A percentile compares a stretch with the other conserved stretches of the same genome.
Evolutionary conservation across 2,329 filamentous ascomycete genomes (phyloP).

Genomic region (Xylaria sp.): DNA sequence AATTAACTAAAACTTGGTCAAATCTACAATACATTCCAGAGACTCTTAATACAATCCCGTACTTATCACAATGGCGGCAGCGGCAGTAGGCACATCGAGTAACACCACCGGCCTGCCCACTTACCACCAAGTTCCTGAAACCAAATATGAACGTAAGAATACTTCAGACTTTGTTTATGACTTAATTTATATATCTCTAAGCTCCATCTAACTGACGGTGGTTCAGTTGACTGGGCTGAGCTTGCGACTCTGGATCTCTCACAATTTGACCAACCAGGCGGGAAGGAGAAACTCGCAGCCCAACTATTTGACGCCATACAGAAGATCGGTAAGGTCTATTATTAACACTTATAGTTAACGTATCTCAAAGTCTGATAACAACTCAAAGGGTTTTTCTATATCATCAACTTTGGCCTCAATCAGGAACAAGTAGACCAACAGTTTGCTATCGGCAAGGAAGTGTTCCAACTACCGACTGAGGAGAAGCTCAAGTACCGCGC

Average conservation of each 20-base stretch:
- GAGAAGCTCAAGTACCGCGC: slow-evolving; percentile 64
- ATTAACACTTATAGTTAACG: no score
- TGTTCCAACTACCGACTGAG: slow-evolving; percentile 61
- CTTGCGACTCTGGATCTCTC: slow-evolving; percentile 63
- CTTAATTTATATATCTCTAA: background rate
- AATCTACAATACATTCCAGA: no score
- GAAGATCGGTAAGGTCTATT: slow-evolving; percentile 43
- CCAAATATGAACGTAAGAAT: slow-evolving; percentile 43
- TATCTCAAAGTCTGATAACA: background rate
- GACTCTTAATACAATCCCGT: background rate
- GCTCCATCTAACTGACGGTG: background rate
- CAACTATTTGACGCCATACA: slow-evolving; percentile 61
- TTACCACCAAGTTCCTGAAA: slow-evolving; percentile 45
- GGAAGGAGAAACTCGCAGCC: slow-evolving; percentile 58
- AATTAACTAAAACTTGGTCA: background rate
- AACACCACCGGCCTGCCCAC: slow-evolving; percentile 32
- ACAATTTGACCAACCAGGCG: slow-evolving; percentile 58
- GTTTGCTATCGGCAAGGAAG: slow-evolving; percentile 64
- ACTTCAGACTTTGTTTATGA: background rate
- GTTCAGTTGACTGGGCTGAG: slow-evolving; percentile 56
- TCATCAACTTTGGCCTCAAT: slow-evolving; percentile 65
- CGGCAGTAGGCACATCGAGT: slow-evolving; percentile 26
- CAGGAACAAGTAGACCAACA: slow-evolving; percentile 66
- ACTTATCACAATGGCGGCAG: slow-evolving; percentile 29
- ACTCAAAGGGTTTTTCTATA: slow-evolving; percentile 63